A percentile compares a stretch with the other conserved stretches of the same genome.
Conservation (phyloP, 2,329 filamentous ascomycete genomes). For the Stagonosporopsis chrysanthemi region DNA sequence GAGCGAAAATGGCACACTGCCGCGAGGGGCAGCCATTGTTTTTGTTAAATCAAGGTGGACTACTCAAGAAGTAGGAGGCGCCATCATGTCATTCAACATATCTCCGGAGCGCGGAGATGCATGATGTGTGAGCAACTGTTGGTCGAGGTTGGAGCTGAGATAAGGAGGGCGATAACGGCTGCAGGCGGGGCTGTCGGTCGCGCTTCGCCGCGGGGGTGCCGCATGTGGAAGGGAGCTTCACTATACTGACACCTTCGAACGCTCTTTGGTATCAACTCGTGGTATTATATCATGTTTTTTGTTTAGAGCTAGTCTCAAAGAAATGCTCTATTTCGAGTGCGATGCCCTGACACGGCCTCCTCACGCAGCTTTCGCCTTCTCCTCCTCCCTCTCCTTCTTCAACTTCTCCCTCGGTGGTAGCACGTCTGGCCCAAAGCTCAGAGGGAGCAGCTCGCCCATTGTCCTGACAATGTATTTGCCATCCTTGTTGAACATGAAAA, state of each 20-base stretch:
- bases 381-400: slow-evolving; percentile 37
- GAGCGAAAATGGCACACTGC: not conserved
- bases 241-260: not conserved
- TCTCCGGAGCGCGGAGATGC: slow-evolving; percentile 51
- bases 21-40: slow-evolving; percentile 45
- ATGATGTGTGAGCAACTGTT: slow-evolving; percentile 18
- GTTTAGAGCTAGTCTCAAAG: not conserved
- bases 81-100: slow-evolving; percentile 32
- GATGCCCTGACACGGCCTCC: not conserved
- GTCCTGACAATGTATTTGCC: slow-evolving; percentile 74
- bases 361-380: slow-evolving; percentile 31
- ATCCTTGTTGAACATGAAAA: slow-evolving; percentile 92
- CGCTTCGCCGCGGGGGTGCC: slow-evolving; percentile 15
- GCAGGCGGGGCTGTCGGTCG: slow-evolving; percentile 4
- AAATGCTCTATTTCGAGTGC: not conserved
- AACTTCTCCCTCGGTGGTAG: slow-evolving; percentile 49
- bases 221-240: not conserved
- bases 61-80: not conserved
- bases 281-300: not conserved
- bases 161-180: slow-evolving; percentile 19
- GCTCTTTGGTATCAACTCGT: not conserved
- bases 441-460: slow-evolving; percentile 67
- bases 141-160: slow-evolving; percentile 12
- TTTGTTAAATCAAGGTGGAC: slow-evolving; percentile 13
- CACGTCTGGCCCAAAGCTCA: slow-evolving; percentile 62